Base-by-base conservation (phyloP, 225 moss, liverwort and hornwort genomes). In the Antitrichia curtipendula region DNA sequence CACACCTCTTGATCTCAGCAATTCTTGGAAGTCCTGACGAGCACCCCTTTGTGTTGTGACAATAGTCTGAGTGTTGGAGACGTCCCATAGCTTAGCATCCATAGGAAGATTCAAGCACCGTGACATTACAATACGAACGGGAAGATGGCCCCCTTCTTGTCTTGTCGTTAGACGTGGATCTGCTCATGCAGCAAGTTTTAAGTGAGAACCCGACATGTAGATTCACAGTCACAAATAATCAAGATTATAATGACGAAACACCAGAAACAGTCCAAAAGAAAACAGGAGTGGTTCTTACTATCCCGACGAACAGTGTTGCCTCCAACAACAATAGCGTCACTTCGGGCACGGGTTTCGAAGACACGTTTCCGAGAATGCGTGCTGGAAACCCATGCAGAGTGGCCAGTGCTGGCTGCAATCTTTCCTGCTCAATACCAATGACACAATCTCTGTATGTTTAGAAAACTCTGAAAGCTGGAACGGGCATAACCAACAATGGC, bases 241-340 rank as follows among this genome's bases (percentile, higher is more conserved):
- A 81, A 82, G 41, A 74, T 68, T 54, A 66, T 69, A 50, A 77
- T 45, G 75, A 49, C 27, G 61, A 82, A 80, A 78, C 28, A 78
- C 41, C 47, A 90, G 21, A 38, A 78, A 47, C 59, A 75, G 23
- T 70, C 52, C 41, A 61, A 41, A 73, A 49, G 28, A 64, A 62
- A 71, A 58, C 63, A 84, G 71, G 50, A 76, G 88, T 40, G 78
- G 24, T 87, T 82, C 97, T 92, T 93, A 98, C 98, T 96, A 65
- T 98, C 98, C 76, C 98, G 97, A 62, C 98, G 95, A 84, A 96
- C 98, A 58, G 98, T 98, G 82, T 95, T 97, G 91, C 98, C 98
- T 78, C 98, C 98, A 74, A 98, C 98, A 22, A 98, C 92, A 84
- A 98, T 90, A 34, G 98, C 98, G 85, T 98, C 96, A 90, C 97